Conservation (phyloP, 306 rosid genomes). For the Clitoria ternatea region DNA sequence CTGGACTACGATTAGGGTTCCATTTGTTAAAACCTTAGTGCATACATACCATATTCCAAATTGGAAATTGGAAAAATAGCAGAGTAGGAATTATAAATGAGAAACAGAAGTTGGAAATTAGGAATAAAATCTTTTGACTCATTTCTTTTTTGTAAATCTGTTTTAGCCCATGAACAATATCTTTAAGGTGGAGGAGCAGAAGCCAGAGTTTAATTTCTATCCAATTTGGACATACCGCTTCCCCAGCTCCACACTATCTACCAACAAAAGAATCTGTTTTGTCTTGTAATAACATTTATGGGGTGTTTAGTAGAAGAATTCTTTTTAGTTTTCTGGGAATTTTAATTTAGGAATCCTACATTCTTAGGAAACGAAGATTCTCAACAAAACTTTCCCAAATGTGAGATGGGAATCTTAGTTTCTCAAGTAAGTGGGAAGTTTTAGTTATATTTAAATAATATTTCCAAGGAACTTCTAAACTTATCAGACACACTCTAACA, state of each 20-base stretch:
- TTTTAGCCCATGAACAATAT: not conserved
- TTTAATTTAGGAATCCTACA: no score
- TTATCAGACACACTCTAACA: no score
- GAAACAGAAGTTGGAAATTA: not conserved
- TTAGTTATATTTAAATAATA: no score
- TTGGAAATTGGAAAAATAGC: not conserved
- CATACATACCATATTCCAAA: not conserved
- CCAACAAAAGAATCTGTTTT: not conserved
- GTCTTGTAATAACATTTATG: not conserved
- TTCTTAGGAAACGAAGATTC: no score
- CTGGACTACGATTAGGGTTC: not conserved
- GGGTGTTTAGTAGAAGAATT: no score
- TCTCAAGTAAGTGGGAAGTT: no score
- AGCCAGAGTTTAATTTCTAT: not conserved
- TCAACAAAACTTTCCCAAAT: no score
- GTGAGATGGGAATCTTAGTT: no score
- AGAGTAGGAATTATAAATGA: not conserved
- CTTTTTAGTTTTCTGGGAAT: no score
- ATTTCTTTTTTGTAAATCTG: not conserved
- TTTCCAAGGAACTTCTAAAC: no score
- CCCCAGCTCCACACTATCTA: not conserved
- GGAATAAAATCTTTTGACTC: not conserved
- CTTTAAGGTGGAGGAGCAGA: not conserved
- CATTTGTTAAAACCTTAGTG: not conserved
- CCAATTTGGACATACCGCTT: not conserved